These are phyloP conservation scores for Uncinocarpus reesii DNA, from an alignment of 2,329 filamentous ascomycete species.

Conservation along the genomic window DNA sequence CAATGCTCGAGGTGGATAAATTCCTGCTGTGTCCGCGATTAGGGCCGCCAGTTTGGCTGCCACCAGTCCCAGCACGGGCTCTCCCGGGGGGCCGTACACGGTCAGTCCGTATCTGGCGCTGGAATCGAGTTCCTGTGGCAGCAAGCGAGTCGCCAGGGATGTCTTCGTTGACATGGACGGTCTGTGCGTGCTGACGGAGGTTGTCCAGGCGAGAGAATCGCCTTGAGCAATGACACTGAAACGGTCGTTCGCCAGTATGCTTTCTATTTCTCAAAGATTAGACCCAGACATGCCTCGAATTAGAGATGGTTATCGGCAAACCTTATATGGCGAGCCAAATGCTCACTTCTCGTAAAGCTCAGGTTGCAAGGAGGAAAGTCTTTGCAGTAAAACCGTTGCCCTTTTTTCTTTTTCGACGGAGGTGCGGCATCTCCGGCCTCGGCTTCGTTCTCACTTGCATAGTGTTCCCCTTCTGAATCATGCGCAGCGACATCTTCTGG, in stretches of 20 bases:
- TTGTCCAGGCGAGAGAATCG: constrained; percentile 93
- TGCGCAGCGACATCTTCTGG: constrained; percentile 7
- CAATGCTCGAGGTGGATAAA: constrained; percentile 77
- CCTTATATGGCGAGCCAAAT: constrained; percentile 88
- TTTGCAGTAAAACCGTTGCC: constrained; percentile 90
- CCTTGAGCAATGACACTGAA: constrained; percentile 88
- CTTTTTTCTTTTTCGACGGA: constrained; percentile 88
- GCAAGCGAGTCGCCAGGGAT: constrained; percentile 90
- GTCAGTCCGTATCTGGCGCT: constrained; percentile 82
- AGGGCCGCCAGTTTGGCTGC: constrained; percentile 60
- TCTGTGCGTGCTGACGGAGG: constrained; percentile 90
- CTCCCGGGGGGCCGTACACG: constrained; percentile 65
- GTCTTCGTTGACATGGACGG: constrained; percentile 93
- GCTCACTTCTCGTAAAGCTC: constrained; percentile 92
- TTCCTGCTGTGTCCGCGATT: constrained; percentile 72
- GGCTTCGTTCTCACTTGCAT: constrained; percentile 24
- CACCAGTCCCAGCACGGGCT: constrained; percentile 65
- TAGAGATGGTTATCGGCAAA: constrained; percentile 32
- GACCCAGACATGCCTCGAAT: background rate
- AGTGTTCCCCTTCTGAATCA: constrained; percentile 13
- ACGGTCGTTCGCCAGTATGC: constrained; percentile 93
- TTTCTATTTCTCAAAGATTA: constrained; percentile 50
- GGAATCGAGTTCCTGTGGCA: constrained; percentile 82
- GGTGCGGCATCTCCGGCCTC: constrained; percentile 67
- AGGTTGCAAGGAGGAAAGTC: constrained; percentile 88